Percentiles rank a stretch among this genome's conserved stretches.
Evolutionary conservation across 345 rosid genomes (phyloP).

Genomic region (Populus tremula): DNA sequence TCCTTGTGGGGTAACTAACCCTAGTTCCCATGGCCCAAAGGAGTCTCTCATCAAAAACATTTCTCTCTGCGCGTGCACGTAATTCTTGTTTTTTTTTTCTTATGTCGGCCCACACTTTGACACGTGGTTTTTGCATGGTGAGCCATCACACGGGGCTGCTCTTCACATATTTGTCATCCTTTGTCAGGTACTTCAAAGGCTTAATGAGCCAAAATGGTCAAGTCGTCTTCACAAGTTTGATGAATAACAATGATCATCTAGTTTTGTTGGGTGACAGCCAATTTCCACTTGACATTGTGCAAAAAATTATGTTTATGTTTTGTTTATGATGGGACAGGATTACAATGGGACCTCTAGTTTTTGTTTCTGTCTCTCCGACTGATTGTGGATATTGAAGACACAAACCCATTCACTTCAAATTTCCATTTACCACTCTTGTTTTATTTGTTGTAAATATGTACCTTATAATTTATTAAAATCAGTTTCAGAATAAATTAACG

Average conservation of each 20-base stretch:
- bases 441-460: background rate
- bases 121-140: constrained; percentile 12
- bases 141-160: background rate
- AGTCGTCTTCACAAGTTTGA: background rate
- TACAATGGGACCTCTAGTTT: background rate
- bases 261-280: constrained; percentile 19
- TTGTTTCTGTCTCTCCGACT: background rate
- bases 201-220: background rate
- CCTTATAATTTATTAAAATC: no score
- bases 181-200: background rate
- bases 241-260: background rate
- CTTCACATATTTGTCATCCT: background rate
- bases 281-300: constrained; percentile 17
- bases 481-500: no score
- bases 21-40: background rate
- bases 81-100: background rate
- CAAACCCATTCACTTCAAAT: background rate
- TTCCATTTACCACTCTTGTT: background rate
- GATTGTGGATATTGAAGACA: background rate
- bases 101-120: constrained; percentile 16
- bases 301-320: constrained; percentile 9
- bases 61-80: constrained; percentile 21
- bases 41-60: background rate
- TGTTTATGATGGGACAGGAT: background rate
- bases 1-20: background rate